These are phyloP conservation scores for Fusarium drepaniforme DNA, from an alignment of 2,329 filamentous ascomycete species.

Conservation along the genomic window DNA sequence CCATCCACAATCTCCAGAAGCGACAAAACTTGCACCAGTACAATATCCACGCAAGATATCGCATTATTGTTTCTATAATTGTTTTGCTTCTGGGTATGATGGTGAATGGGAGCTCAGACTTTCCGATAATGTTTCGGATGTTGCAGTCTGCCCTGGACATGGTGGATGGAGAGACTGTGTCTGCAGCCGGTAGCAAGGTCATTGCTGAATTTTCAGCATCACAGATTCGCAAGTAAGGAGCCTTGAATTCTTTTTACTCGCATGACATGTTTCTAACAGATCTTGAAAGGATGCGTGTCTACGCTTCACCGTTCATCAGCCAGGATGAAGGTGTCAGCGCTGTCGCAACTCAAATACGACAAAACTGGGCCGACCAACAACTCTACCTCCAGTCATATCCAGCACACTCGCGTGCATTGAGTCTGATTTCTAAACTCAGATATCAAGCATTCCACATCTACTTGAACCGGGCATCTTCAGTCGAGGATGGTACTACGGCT, in stretches of 20 bases:
- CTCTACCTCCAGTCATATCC: conserved; percentile 50
- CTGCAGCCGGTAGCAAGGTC: conserved; percentile 15
- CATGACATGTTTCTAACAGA: conserved; percentile 42
- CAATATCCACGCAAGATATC: conserved; percentile 22
- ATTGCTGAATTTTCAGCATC: conserved; percentile 29
- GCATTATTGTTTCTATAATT: conserved; percentile 36
- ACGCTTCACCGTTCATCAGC: conserved; percentile 37
- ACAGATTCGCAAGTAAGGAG: conserved; percentile 39
- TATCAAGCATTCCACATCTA: conserved; percentile 32
- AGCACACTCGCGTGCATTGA: conserved; percentile 11
- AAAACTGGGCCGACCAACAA: conserved; percentile 63
- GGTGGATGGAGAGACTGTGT: conserved; percentile 30
- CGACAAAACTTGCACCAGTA: conserved; percentile 16
- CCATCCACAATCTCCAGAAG: conserved; percentile 26
- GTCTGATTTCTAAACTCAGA: conserved; percentile 11
- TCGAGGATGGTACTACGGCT: conserved; percentile 68
- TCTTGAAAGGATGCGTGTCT: conserved; percentile 33
- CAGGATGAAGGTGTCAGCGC: conserved; percentile 32
- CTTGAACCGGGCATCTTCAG: conserved; percentile 15
- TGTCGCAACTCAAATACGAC: conserved; percentile 21
- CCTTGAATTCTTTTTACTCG: too few species aligned
- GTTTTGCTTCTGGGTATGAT: conserved; percentile 41
- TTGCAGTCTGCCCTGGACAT: conserved; percentile 38
- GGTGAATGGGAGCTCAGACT: conserved; percentile 41
- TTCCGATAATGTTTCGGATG: conserved; percentile 43